Evolutionary conservation across 495 filamentous ascomycete species (phyloP), one percentile per base, ranked within the genome.

Genomic region (Rostrohypoxylon terebratum): DNA sequence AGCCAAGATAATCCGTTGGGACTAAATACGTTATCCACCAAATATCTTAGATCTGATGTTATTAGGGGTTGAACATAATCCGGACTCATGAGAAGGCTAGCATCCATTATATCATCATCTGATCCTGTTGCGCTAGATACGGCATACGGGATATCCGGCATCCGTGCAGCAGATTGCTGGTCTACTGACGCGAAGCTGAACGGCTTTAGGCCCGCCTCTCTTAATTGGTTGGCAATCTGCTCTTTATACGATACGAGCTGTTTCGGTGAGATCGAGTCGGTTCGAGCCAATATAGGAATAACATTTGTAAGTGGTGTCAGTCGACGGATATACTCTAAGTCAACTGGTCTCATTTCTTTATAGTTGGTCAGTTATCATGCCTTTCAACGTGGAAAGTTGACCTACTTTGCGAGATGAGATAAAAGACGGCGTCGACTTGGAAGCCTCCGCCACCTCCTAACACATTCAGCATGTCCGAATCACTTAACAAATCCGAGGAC

Each of bases 91-190:
- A 99, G 85, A 0, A 96, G 87, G 74, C 93, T 96, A 28, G 96
- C 96, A 75, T 99, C 96, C 93, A 99, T 97, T 50, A 86, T 91
- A 21, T 97, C 94, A 57, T 90, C 82, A 78, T 99, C 94, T 55
- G 88, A 88, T 10, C 87, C 89, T 40, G 89, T 85, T 11, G 87
- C 88, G 18, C 93, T 96, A 21, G 96, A 98, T 44, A 97, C 87
- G 7, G 94, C 90, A 78, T 92, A 97, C 7, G 93, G 90, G 71
- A 81, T 70, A 68, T 75, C 74, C 23, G 74, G 80, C 45, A 69
- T 71, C n/a, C 70, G 66, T 13, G 45, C 38, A 8, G 40, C 25
- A 10, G 23, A 60, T 7, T 69, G 72, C 54, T 61, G 50, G 36
- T 33, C 34, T 59, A 33, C 47, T 23, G 74, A 45, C 18, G 87